Evolutionary conservation across 352 stramenopile species (phyloP).

Genomic region (Phytophthora litchii): DNA sequence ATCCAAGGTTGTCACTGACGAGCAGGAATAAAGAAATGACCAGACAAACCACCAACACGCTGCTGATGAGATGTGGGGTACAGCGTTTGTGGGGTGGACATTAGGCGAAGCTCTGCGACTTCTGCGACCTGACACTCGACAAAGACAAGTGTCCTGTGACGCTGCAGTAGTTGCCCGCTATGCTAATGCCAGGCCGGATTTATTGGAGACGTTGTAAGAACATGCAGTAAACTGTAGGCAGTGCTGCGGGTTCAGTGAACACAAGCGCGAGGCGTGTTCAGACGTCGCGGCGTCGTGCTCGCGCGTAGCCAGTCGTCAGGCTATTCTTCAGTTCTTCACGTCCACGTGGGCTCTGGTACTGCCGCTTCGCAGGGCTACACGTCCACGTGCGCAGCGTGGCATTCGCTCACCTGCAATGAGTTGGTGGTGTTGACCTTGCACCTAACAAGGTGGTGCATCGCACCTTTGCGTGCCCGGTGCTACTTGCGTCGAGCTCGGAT

Average conservation of each 20-base stretch:
- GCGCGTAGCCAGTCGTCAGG: slow-evolving; percentile 8
- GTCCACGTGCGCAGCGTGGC: too few species aligned
- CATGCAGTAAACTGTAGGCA: too few species aligned
- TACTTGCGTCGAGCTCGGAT: slow-evolving; percentile 13
- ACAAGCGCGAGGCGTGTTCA: slow-evolving; percentile 7
- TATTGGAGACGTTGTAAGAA: too few species aligned
- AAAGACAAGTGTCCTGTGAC: slow-evolving; percentile 12
- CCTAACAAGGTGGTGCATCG: slow-evolving; percentile 1
- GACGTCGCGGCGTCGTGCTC: slow-evolving; percentile 3
- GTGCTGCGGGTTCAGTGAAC: too few species aligned
- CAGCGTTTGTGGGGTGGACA: slow-evolving; percentile 14
- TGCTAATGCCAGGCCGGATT: slow-evolving; percentile 7
- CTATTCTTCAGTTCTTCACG: slow-evolving; percentile 16
- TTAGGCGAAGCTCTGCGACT: slow-evolving; percentile 4
- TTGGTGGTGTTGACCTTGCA: background rate
- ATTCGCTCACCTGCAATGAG: background rate
- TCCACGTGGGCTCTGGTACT: slow-evolving; percentile 1
- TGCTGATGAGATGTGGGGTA: slow-evolving; percentile 2
- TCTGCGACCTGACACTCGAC: slow-evolving; percentile 6
- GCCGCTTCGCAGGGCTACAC: slow-evolving; percentile 7
- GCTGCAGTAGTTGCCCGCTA: background rate
- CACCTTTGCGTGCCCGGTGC: background rate
- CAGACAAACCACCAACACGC: slow-evolving; percentile 10
- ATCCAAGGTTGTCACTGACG: slow-evolving; percentile 10
- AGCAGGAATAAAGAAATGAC: slow-evolving; percentile 9